Evolutionary conservation across 257 asterid species (phyloP), one percentile per base, ranked within the genome.

Genomic region (Solanum verrucosum): DNA sequence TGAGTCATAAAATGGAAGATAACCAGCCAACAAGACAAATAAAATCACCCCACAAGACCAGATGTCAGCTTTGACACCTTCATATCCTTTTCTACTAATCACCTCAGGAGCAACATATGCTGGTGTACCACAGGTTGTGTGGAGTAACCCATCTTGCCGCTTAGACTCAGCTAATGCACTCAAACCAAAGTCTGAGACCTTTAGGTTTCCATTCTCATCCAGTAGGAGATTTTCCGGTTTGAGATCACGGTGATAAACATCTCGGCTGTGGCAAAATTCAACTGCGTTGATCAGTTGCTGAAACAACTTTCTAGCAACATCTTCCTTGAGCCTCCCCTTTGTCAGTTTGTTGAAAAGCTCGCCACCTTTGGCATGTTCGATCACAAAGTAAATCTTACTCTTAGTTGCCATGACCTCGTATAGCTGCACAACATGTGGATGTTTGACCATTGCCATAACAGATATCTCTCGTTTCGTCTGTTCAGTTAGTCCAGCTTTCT

Each of bases 31-130:
- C 27, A 95, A 73, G 86, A 95, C 96, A 63, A 92, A 94, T 37
- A 95, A 92, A 83, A 94, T 90, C 49, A 95, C 95, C 85, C 98
- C 98, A 82, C 96, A 96, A 8, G 98, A 94, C 98, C 98, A 95
- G 33, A 94, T 90, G 88, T 95, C 98, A 9, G 98, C 91, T 89
- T 93, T 94, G 8, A 91, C 92, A 33, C 98, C 98, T 42, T 96
- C 96, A 33, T 94, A 95, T 6, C 98, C 98, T 65, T 90, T 91
- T 79, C 92, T 84, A 85, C 91, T 84, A 60, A 96, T 90, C 88
- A 96, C 97, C 88, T 95, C 98, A 0, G 97, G 98, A 21, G 98
- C 94, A 81, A 95, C 95, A 83, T 95, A 95, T 3, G 95, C 95
- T 4, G 98, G 98, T 27, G 98, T 96, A 44, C 98, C 98, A 35